phyloP scores from a whole-genome alignment of 2,329 filamentous ascomycete species.

The Ophiostoma fasciatum region DNA sequence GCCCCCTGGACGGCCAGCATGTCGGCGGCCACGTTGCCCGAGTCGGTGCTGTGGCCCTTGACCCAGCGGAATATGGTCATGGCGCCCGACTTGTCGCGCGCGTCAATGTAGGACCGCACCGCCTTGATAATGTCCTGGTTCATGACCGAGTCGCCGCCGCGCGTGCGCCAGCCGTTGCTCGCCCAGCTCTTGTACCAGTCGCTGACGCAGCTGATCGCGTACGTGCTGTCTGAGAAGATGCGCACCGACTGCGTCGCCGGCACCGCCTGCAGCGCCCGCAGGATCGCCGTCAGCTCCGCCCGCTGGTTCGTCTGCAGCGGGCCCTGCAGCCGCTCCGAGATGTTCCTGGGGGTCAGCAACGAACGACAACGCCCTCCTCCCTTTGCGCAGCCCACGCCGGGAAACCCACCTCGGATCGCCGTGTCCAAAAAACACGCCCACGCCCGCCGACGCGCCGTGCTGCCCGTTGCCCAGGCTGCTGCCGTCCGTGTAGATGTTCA shows the following conservation, averaged over 20 bases:
- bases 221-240: conserved; percentile 81
- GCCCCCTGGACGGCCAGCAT: conserved; percentile 57
- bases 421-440: conserved; percentile 49
- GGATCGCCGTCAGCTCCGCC: conserved; percentile 81
- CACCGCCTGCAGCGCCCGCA: conserved; percentile 65
- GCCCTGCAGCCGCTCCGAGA: conserved; percentile 64
- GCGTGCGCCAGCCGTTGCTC: conserved; percentile 62
- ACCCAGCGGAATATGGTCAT: conserved; percentile 72
- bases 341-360: conserved; percentile 27
- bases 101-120: conserved; percentile 55
- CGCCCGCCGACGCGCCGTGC: conserved; percentile 37
- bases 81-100: conserved; percentile 44
- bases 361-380: too few relatives aligned
- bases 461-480: conserved; percentile 45
- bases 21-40: conserved; percentile 73
- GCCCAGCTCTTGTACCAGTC: conserved; percentile 72
- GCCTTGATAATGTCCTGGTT: conserved; percentile 74
- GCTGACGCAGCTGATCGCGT: conserved; percentile 79
- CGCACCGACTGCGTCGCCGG: conserved; percentile 52
- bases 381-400: too few relatives aligned
- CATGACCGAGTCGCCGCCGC: conserved; percentile 50
- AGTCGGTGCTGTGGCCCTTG: conserved; percentile 63
- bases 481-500: conserved; percentile 47
- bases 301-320: conserved; percentile 82
- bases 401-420: conserved; percentile 36